These are phyloP conservation scores for Chionographis japonica DNA, from an alignment of 106 monocot genomes.

Conservation along the genomic window DNA sequence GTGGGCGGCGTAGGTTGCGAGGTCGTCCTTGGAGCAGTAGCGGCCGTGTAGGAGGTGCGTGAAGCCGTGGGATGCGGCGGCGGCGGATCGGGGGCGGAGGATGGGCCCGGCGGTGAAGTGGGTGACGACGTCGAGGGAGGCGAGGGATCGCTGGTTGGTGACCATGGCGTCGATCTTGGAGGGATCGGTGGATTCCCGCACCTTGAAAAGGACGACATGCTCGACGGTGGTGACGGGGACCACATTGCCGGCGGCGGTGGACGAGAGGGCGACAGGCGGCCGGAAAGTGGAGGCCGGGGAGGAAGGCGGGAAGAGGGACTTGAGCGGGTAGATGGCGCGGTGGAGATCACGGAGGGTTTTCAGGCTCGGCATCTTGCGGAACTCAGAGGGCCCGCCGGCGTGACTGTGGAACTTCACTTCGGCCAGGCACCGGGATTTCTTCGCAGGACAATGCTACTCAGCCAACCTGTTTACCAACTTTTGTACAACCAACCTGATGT, in stretches of 20 bases:
- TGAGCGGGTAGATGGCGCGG: background rate
- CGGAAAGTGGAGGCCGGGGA: background rate
- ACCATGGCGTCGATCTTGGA: constrained; percentile 55
- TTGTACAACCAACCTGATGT: too few relatives aligned
- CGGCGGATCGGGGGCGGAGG: constrained; percentile 62
- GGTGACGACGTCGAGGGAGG: constrained; percentile 46
- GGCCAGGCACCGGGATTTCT: too few relatives aligned
- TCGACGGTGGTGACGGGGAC: constrained; percentile 39
- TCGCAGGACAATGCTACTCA: too few relatives aligned
- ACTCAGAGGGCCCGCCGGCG: too few relatives aligned
- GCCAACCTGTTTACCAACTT: too few relatives aligned
- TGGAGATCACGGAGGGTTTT: constrained; percentile 15
- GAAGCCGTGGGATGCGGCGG: constrained; percentile 40
- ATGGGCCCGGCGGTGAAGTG: constrained; percentile 63
- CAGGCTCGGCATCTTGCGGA: constrained; percentile 26
- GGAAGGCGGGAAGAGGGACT: background rate
- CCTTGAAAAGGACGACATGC: constrained; percentile 88
- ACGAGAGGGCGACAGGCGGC: constrained; percentile 7
- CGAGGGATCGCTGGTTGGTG: constrained; percentile 52
- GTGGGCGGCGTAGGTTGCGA: constrained; percentile 60
- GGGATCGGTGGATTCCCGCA: constrained; percentile 40
- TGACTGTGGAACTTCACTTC: too few relatives aligned
- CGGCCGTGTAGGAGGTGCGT: constrained; percentile 83
- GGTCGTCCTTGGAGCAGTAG: constrained; percentile 61
- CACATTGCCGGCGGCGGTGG: constrained; percentile 13